phyloP scores from a whole-genome alignment of 2,329 filamentous ascomycete genomes.

The Cadophora sp. region DNA sequence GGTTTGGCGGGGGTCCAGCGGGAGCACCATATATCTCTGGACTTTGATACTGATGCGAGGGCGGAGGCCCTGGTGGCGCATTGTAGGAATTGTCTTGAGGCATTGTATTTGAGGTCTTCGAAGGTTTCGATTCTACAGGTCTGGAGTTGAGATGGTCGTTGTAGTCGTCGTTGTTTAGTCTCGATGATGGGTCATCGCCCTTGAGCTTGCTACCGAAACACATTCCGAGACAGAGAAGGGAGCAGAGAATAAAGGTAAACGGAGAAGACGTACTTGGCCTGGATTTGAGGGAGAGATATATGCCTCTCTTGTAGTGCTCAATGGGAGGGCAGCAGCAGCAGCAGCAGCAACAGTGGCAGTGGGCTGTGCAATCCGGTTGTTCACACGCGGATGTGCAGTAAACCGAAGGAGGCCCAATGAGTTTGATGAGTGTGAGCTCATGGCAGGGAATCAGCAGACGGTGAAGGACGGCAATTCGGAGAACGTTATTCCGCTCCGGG shows the following conservation, averaged over 20 bases:
- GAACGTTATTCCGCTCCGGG: neutral
- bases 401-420: constrained; percentile 16
- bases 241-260: constrained; percentile 12
- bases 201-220: constrained; percentile 41
- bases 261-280: constrained; percentile 25
- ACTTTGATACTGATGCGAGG: constrained; percentile 27
- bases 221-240: constrained; percentile 31
- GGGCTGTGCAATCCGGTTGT: constrained; percentile 20
- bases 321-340: neutral
- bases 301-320: neutral
- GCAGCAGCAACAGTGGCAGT: neutral
- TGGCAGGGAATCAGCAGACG: too few species aligned
- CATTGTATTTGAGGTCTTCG: constrained; percentile 38
- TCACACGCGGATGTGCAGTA: neutral
- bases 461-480: too few species aligned
- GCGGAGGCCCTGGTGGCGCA: constrained; percentile 43
- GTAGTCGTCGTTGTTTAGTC: constrained; percentile 27
- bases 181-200: constrained; percentile 34
- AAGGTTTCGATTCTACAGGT: constrained; percentile 34
- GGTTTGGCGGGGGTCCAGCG: constrained; percentile 25
- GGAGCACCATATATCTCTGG: constrained; percentile 25
- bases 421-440: neutral
- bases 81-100: constrained; percentile 39
- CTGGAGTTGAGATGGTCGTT: constrained; percentile 35
- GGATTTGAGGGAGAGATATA: neutral